Evolutionary conservation across 1,284 basidiomycete genomes (phyloP).

Genomic region (Singerocomus inundabilis): DNA sequence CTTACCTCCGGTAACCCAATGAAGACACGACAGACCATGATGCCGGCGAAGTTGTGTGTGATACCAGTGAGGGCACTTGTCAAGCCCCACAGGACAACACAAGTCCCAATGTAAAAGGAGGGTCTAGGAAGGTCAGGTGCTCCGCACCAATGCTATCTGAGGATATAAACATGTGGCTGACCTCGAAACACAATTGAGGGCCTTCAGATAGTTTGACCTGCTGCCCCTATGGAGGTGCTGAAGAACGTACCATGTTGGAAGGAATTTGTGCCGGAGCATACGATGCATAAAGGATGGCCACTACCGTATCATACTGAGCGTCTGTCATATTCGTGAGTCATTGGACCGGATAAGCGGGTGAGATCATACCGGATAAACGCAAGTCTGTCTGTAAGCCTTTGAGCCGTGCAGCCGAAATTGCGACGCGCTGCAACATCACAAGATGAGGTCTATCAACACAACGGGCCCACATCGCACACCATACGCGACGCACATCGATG

Average conservation of each 20-base stretch:
- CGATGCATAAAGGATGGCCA: slow-evolving; percentile 61
- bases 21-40: slow-evolving; percentile 58
- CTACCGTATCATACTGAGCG: slow-evolving; percentile 57
- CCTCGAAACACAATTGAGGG: no score
- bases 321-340: slow-evolving; percentile 36
- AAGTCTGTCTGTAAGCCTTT: slow-evolving; percentile 61
- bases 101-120: slow-evolving; percentile 57
- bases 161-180: neutral
- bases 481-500: slow-evolving; percentile 51
- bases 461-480: neutral
- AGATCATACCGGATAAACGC: slow-evolving; percentile 42
- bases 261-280: no score
- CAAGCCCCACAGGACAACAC: slow-evolving; percentile 63
- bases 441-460: neutral
- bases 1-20: slow-evolving; percentile 60
- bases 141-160: neutral
- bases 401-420: slow-evolving; percentile 56
- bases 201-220: slow-evolving; percentile 24
- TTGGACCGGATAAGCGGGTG: slow-evolving; percentile 2
- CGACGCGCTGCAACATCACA: slow-evolving; percentile 46
- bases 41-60: no score
- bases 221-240: neutral
- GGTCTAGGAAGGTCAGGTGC: slow-evolving; percentile 40
- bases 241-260: slow-evolving; percentile 52
- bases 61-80: slow-evolving; percentile 60